Evolutionary conservation across 768 basidiomycete genomes (phyloP), one percentile per base, ranked within the genome.

Genomic region (Cyclocybe cylindracea): DNA sequence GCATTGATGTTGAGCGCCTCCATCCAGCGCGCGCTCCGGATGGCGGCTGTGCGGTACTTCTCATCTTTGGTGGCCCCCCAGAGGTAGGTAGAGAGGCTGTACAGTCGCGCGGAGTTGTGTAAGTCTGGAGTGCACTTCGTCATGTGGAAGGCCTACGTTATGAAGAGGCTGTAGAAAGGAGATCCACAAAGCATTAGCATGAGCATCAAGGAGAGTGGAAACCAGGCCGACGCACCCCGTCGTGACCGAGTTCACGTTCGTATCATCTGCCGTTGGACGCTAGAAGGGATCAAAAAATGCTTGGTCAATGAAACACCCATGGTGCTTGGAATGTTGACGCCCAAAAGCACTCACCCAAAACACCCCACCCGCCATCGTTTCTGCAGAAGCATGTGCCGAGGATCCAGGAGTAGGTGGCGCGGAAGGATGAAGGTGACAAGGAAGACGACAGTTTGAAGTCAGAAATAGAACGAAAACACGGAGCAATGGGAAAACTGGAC

Each of bases 351-450:
- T 42, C 55, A 78, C 78, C 79, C 80, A 82, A 57, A 82, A 83
- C 13, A 82, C 80, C 7, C 77, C 78, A 2, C 80, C 80, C 5
- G 74, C 77, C 78, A 80, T 81, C 10, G 76, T 74, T 16, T 61
- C 76, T 78, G 51, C 14, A 7, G 19, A 47, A 19, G 19, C 29
- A 24, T 24, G 24, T 24, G 24, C 24, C 24, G 24, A 24, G 24
- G 24, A 24, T 24, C 24, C 24, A 5, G 24, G 24, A 24, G 24
- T 5, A 24, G 24, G 24, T 24, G 24, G 24, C 24, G 24, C 3
- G 24, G 24, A 24, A 24, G 29, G 39, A 50, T 31, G 5, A 50
- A 46, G 14, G 24, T 35, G 51, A 24, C 33, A n/a, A n/a, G 4
- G 10, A 24, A 14, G 13, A 32, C 10, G 16, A 2, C 35, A 16